Percentiles rank a stretch among this genome's conserved stretches.
These are phyloP conservation scores for Flaveria floridana DNA, from an alignment of 140 eudicot genomes.

Conservation along the genomic window DNA sequence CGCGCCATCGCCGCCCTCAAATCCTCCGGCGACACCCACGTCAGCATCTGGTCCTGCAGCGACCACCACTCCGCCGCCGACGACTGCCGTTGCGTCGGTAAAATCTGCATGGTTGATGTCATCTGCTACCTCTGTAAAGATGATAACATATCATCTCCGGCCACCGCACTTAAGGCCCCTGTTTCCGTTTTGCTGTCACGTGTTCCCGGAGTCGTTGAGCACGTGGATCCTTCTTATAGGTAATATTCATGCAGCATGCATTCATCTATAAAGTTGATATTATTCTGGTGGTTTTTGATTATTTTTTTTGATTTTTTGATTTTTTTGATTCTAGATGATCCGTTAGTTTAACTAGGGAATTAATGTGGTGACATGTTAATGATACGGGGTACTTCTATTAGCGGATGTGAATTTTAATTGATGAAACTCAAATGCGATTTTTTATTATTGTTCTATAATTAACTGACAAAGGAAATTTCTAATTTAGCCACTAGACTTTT, in stretches of 20 bases:
- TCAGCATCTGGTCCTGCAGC: constrained; percentile 74
- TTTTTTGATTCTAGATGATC: too few relatives aligned
- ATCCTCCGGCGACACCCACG: constrained; percentile 49
- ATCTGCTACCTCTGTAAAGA: constrained; percentile 60
- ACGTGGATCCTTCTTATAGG: constrained; percentile 77
- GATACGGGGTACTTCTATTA: too few relatives aligned
- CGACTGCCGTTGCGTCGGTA: constrained; percentile 62
- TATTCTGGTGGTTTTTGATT: too few relatives aligned
- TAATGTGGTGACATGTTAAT: too few relatives aligned
- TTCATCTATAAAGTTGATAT: too few relatives aligned
- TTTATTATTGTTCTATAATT: too few relatives aligned
- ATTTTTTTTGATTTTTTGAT: too few relatives aligned
- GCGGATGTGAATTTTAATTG: too few relatives aligned
- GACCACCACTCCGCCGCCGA: constrained; percentile 26
- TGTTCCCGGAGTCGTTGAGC: constrained; percentile 42
- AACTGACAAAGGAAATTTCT: too few relatives aligned
- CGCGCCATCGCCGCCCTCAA: constrained; percentile 61
- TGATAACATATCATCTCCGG: constrained; percentile 51
- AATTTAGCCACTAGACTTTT: too few relatives aligned
- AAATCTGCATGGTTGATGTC: constrained; percentile 75
- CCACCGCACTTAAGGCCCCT: constrained; percentile 56
- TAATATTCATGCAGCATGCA: background rate
- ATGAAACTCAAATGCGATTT: too few relatives aligned
- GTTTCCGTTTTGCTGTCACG: constrained; percentile 55
- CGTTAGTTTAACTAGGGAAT: too few relatives aligned